Evolutionary conservation across 768 basidiomycete genomes (phyloP).

Genomic region (Arthromyces matolae): DNA sequence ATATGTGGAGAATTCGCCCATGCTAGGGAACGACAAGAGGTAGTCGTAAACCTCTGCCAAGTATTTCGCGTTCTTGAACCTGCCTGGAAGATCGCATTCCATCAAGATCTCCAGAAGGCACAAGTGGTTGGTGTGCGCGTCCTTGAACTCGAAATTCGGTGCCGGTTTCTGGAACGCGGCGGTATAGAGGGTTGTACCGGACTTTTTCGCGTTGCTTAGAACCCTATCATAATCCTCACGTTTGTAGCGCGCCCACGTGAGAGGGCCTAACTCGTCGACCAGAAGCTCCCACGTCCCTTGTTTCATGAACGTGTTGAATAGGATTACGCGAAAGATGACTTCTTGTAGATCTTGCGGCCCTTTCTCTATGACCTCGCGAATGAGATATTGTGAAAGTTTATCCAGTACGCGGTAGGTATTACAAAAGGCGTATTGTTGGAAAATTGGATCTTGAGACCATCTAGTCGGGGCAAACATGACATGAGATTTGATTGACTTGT

Average conservation of each 20-base stretch:
- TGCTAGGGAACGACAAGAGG: constrained; percentile 57
- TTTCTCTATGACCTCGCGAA: constrained; percentile 64
- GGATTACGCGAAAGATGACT: constrained; percentile 62
- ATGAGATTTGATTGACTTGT: constrained; percentile 5
- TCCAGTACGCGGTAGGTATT: constrained; percentile 76
- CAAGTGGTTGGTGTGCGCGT: constrained; percentile 59
- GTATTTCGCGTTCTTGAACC: constrained; percentile 47
- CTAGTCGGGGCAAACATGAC: constrained; percentile 27
- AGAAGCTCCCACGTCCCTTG: constrained; percentile 72
- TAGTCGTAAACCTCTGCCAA: constrained; percentile 63
- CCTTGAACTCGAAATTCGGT: constrained; percentile 46
- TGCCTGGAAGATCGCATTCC: constrained; percentile 48
- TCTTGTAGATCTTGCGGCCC: constrained; percentile 60
- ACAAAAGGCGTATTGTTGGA: constrained; percentile 59
- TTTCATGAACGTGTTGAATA: constrained; percentile 71
- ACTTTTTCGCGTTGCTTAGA: constrained; percentile 37
- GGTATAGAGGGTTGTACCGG: constrained; percentile 54
- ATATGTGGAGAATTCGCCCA: constrained; percentile 73
- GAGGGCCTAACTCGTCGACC: constrained; percentile 44
- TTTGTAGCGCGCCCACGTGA: constrained; percentile 60
- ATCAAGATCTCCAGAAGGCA: constrained; percentile 56
- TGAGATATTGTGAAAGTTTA: constrained; percentile 64
- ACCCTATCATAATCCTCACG: constrained; percentile 50
- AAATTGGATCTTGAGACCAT: constrained; percentile 66
- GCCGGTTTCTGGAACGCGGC: constrained; percentile 71